Percentiles rank a stretch among this genome's conserved stretches.
Evolutionary conservation across 2,329 filamentous ascomycete species (phyloP).

Genomic region (Drechslerella coelobrocha): DNA sequence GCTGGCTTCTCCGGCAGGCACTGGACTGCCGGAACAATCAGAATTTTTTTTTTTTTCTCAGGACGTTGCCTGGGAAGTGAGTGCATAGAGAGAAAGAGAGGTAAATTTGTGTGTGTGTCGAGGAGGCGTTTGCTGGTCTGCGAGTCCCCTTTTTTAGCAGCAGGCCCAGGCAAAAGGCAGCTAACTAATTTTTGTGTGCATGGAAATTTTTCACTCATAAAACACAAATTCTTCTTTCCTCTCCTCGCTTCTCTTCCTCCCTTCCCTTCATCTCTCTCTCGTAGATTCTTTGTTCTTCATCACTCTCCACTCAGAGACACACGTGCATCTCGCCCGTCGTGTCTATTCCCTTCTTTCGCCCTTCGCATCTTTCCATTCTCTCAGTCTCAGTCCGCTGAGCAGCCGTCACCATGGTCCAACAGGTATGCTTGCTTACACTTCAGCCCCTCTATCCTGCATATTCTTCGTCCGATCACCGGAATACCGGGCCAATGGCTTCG

Average conservation of each 20-base stretch:
- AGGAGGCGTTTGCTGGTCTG: slow-evolving; percentile 10
- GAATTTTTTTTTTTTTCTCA: neutral
- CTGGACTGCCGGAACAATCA: neutral
- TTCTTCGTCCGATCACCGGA: slow-evolving; percentile 37
- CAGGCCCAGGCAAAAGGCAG: slow-evolving; percentile 1
- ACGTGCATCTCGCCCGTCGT: slow-evolving; percentile 42
- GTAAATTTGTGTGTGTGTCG: slow-evolving; percentile 21
- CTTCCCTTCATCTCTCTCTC: slow-evolving; percentile 27
- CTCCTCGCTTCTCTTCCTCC: slow-evolving; percentile 31
- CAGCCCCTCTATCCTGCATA: slow-evolving; percentile 30
- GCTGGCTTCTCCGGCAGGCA: slow-evolving; percentile 2
- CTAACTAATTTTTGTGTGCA: slow-evolving; percentile 27
- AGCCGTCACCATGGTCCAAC: slow-evolving; percentile 48
- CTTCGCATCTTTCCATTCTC: slow-evolving; percentile 33
- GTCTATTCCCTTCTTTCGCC: slow-evolving; percentile 29
- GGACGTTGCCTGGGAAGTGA: neutral
- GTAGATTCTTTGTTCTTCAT: slow-evolving; percentile 31
- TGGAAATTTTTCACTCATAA: slow-evolving; percentile 48
- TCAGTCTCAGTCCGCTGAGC: slow-evolving; percentile 47
- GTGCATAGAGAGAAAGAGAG: neutral
- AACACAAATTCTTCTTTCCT: slow-evolving; percentile 48
- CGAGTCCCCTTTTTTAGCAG: slow-evolving; percentile 36
- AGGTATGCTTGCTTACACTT: slow-evolving; percentile 35
- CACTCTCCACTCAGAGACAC: slow-evolving; percentile 50
- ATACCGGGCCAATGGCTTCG: slow-evolving; percentile 26